A percentile compares a stretch with the other conserved stretches of the same genome.
Evolutionary conservation across 1,284 basidiomycete genomes (phyloP).

Genomic region (Pseudozyma tsukubaensis): DNA sequence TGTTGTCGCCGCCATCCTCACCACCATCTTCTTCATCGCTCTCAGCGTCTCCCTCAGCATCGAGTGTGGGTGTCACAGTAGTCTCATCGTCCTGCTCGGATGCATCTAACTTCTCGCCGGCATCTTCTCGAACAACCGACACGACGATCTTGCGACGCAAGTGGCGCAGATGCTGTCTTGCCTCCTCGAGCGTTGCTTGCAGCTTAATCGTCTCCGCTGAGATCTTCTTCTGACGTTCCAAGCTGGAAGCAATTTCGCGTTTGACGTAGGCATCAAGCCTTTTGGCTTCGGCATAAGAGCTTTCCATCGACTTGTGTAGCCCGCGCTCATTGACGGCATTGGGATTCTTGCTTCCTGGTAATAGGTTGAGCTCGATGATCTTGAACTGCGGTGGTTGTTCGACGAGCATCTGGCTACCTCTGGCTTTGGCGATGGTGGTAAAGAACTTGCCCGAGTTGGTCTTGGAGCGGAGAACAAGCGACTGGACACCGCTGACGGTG

Average conservation of each 20-base stretch:
- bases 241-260: constrained; percentile 39
- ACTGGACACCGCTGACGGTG: constrained; percentile 36
- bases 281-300: constrained; percentile 53
- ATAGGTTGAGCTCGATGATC: constrained; percentile 52
- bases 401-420: constrained; percentile 54
- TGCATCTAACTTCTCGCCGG: not conserved
- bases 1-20: not conserved
- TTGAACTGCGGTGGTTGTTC: constrained; percentile 39
- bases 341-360: constrained; percentile 50
- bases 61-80: too few species aligned
- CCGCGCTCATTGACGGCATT: constrained; percentile 43
- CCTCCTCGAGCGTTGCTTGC: constrained; percentile 18
- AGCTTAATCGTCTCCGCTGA: constrained; percentile 24
- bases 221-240: constrained; percentile 45
- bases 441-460: constrained; percentile 53
- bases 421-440: constrained; percentile 52
- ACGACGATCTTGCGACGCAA: constrained; percentile 31
- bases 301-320: constrained; percentile 55
- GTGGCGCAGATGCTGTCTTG: constrained; percentile 15
- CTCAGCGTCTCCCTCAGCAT: too few species aligned
- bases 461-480: constrained; percentile 53
- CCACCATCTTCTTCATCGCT: too few species aligned
- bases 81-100: too few species aligned
- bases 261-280: constrained; percentile 41
- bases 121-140: constrained; percentile 19